Evolutionary conservation across 2,329 filamentous ascomycete species (phyloP).

Genomic region (Scorias spongiosa): DNA sequence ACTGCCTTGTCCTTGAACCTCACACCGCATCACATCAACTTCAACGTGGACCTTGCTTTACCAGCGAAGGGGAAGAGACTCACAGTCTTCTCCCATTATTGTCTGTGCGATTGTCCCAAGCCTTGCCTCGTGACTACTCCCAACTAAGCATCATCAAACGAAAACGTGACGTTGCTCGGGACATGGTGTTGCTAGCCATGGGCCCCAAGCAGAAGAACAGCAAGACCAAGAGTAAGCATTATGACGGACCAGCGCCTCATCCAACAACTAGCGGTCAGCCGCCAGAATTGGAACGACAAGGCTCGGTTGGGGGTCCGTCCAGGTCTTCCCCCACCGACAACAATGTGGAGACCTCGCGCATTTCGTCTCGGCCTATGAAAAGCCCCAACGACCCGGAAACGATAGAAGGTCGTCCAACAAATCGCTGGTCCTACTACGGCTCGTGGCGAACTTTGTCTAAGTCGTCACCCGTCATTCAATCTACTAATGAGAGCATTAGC

Average conservation of each 20-base stretch:
- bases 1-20: too few relatives aligned
- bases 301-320: too few relatives aligned
- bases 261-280: too few relatives aligned
- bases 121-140: background rate
- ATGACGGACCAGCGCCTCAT: background rate
- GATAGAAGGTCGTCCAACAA: background rate
- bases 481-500: constrained; percentile 30
- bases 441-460: constrained; percentile 27
- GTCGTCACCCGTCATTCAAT: constrained; percentile 31
- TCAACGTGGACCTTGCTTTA: too few relatives aligned
- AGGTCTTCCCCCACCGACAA: too few relatives aligned
- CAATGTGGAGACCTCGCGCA: background rate
- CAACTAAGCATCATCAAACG: background rate
- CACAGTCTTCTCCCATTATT: too few relatives aligned
- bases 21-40: too few relatives aligned
- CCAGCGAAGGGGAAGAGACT: too few relatives aligned
- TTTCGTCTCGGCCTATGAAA: background rate
- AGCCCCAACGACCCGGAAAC: background rate
- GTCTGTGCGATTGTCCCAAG: too few relatives aligned
- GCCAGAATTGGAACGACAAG: too few relatives aligned
- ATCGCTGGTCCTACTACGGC: constrained; percentile 30
- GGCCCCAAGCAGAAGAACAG: background rate
- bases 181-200: background rate
- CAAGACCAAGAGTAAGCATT: background rate
- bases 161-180: background rate